Base-by-base conservation (phyloP, 345 rosid species). In the Moringa oleifera region DNA sequence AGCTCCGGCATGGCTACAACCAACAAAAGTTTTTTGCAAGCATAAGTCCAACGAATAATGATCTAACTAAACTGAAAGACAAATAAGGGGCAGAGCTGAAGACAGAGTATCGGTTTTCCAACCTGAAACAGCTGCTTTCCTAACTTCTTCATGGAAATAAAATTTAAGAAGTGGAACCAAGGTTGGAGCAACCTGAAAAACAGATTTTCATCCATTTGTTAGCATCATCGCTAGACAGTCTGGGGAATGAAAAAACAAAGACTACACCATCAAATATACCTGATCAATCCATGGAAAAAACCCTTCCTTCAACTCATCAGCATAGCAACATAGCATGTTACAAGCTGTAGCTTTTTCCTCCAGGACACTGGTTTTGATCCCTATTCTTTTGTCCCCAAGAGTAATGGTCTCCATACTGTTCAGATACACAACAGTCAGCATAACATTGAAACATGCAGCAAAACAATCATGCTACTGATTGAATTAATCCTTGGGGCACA, bases 61-160 rank as follows among this genome's bases (percentile, higher is more conserved):
- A 47, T 53, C 56, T 13, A 65, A 54, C 31, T 23, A 17, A 25
- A 46, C 31, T 20, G 16, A 49, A 59, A 69, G 54, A 66, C 46
- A 6, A 18, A 60, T 11, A 1, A 45, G 20, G 37, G 5, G 37
- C 5, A 11, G 37, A 33, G 37, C 6, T 33, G 37, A 11, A 11
- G 37, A 11, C 6, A 33, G 5, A 4, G 11, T 4, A 4, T 33
- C 37, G 11, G 37, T 33, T 41, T 65, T n/a, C 49, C 81, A n/a
- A 95, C 99, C 99, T 84, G 99, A 95, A 73, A 95, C 97, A 67
- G 99, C 99, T 58, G 99, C 99, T 83, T 90, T 95, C 81, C 99
- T 95, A 58, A 95, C 99, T 76, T 95, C 99, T 65, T 95, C 99
- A 28, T 95, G 99, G 79, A 95, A 95, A 79, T 95, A 95, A 77